Base-by-base conservation (phyloP, 163 green algal genomes). In the Scenedesmus sp. region DNA sequence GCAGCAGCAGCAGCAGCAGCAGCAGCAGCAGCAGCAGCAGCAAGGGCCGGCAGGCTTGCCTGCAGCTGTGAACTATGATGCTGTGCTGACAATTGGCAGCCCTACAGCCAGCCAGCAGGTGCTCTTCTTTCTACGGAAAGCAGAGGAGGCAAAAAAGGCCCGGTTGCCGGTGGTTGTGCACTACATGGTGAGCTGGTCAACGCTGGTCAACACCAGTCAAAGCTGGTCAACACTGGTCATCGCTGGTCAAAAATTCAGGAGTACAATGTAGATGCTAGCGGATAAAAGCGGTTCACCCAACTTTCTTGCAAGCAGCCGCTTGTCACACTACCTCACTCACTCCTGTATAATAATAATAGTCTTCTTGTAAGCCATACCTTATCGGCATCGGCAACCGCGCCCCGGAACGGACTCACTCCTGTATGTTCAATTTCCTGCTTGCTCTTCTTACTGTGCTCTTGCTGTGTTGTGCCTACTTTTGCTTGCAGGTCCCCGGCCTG, bases 21-120 rank as follows among this genome's bases (percentile, higher is more conserved):
- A 67, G 26, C 86, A 84, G 66, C 66, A 84, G 66, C 64, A 90
- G 64, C 85, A 90, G 85, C 85, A 90, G 86, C 86, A 84, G 86
- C 87, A 85, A 56, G 23, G 56, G 1, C 54, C 46, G 10, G 23
- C 70, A 57, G 86, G 66, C 86, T 9, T 60, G 55, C 46, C 23
- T 52, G 87, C 66, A 59, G 56, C n/a, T 20, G 20, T 91, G 10
- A 84, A 4, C 1, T 91, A 86, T 60, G 87, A 91, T 26, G 87
- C 87, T 54, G 67, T 91, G 52, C 20, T 91, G 54, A 73, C 73
- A 26, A 62, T 91, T 46, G 87, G 70, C 12, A 91, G 87, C n/a
- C 87, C 87, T 4, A n/a, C 81, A 8, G 87, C 87, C 0, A 86
- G 55, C 8, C 87, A 86, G 70, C 87, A 91, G 87, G 54, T 91